These are phyloP conservation scores for Geoglossum glabrum DNA, from an alignment of 495 filamentous ascomycete species.

Conservation along the genomic window DNA sequence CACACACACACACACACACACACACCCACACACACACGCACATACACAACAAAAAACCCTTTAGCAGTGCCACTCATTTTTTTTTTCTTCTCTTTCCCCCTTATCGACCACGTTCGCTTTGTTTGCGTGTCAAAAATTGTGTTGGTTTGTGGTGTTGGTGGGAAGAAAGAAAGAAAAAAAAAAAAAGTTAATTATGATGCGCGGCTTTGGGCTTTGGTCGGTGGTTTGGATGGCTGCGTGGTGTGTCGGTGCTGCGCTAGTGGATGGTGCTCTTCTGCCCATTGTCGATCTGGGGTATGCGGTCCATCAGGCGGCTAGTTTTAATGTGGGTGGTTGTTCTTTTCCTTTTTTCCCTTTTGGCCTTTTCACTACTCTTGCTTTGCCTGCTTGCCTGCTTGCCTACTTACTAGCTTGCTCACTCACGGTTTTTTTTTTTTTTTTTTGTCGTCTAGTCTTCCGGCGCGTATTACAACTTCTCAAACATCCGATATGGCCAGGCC, in stretches of 20 bases:
- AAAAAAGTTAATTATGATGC: no score
- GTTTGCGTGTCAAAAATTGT: no score
- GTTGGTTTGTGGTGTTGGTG: no score
- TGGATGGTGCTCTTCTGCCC: neutral
- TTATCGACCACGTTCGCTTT: no score
- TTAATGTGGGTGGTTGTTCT: neutral
- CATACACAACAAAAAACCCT: no score
- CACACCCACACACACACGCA: no score
- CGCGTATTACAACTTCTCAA: neutral
- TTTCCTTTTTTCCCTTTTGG: neutral
- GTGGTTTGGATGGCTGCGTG: neutral
- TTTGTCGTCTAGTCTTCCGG: neutral
- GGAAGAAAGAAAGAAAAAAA: no score
- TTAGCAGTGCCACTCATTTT: no score
- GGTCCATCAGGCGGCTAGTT: constrained; percentile 4
- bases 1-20: no score
- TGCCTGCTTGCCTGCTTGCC: no score
- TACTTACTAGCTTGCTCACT: neutral
- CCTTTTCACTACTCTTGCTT: neutral
- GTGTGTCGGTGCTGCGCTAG: neutral
- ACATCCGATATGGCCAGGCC: constrained; percentile 13
- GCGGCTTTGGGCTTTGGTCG: neutral
- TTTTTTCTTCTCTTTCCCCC: no score
- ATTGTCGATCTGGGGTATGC: constrained; percentile 12
- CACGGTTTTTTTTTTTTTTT: neutral